A percentile compares a stretch with the other conserved stretches of the same genome.
phyloP scores from a whole-genome alignment of 495 filamentous ascomycete genomes.

The Lophiostoma macrostomum region DNA sequence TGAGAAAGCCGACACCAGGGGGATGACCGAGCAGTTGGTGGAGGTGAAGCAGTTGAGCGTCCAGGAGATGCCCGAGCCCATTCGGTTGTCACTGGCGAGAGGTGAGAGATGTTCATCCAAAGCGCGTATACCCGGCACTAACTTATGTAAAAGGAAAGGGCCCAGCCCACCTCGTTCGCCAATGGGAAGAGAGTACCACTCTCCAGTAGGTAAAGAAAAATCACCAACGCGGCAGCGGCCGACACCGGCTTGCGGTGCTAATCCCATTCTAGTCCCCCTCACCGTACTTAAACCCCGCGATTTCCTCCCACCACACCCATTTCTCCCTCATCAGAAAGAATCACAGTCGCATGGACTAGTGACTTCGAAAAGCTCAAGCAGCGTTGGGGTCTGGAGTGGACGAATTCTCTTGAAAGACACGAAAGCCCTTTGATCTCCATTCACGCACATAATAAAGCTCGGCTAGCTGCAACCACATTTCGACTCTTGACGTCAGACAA shows the following conservation, averaged over 20 bases:
- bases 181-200: too few relatives aligned
- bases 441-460: not conserved
- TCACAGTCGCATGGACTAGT: slow-evolving; percentile 8
- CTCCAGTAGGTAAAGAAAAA: too few relatives aligned
- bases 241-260: slow-evolving; percentile 15
- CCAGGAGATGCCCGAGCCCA: too few relatives aligned
- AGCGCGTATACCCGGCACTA: too few relatives aligned
- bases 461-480: not conserved
- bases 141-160: too few relatives aligned
- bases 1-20: too few relatives aligned
- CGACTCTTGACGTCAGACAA: slow-evolving; percentile 1
- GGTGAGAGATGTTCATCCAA: too few relatives aligned
- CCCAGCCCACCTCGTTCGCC: too few relatives aligned
- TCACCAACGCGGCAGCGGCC: slow-evolving; percentile 6
- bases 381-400: slow-evolving; percentile 1
- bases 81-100: too few relatives aligned
- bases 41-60: too few relatives aligned
- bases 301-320: not conserved
- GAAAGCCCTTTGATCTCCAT: not conserved
- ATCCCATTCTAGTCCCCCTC: not conserved
- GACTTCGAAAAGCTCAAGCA: not conserved
- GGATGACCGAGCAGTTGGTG: too few relatives aligned
- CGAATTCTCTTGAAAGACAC: not conserved
- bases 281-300: slow-evolving; percentile 11
- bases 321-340: not conserved